Evolutionary conservation across 1,284 basidiomycete genomes (phyloP), one percentile per base, ranked within the genome.

Genomic region (Spongiforma sp.): DNA sequence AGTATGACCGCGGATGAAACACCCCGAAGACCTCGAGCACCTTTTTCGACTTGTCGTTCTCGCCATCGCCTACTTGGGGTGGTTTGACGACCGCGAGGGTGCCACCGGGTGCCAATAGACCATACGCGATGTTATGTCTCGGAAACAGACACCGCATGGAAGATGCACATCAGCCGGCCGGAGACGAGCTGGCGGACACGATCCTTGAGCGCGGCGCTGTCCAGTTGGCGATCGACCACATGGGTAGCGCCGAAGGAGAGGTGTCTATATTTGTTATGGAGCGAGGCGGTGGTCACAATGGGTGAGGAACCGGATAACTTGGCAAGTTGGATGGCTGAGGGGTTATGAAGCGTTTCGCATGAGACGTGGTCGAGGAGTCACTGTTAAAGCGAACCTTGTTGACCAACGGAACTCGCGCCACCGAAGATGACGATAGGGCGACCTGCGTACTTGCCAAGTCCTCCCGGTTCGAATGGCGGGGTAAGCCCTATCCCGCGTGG

Each of bases 381-480:
- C n/a, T n/a, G n/a, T n/a, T n/a, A n/a, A n/a, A n/a, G n/a, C 69
- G 53, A 30, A 68, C 70, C 65, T 61, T 70, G 79, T 66, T 75
- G 69, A 2, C 79, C 79, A n/a, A 78, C 76, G 30, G 71, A 73
- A 5, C 73, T 70, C 11, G 73, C 67, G 9, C 78, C 78, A 21
- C 75, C 77, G 64, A 78, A 71, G 36, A 79, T 67, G 32, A 80
- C 63, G 36, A 77, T 65, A 3, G 77, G 63, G 61, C 72, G 65
- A 33, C 66, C 63, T 21, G 65, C 54, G 54, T 73, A 73, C 43
- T 62, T 26, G 57, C 57, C 17, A 54, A 46, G 37, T 59, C 39
- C n/a, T 9, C 39, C 62, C 60, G 33, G 9, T n/a, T 8, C 55
- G 77, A 68, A 43, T 12, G 24, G 37, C 53, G 11, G 53, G 58